Evolutionary conservation across 2,329 filamentous ascomycete genomes (phyloP).

Genomic region (Dactylellina cionopaga): DNA sequence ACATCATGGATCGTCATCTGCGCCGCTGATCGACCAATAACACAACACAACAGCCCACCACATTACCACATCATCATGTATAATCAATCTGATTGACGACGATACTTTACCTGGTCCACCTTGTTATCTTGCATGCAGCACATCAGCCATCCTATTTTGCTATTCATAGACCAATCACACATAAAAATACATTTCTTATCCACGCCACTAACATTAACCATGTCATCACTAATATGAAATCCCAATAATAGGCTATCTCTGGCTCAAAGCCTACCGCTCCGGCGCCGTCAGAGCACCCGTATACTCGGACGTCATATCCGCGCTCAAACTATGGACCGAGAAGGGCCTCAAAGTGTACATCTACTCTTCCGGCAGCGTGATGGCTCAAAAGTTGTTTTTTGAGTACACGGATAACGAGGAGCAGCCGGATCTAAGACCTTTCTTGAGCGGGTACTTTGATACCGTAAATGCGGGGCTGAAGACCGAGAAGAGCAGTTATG

Average conservation of each 20-base stretch:
- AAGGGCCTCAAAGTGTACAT: slow-evolving; percentile 73
- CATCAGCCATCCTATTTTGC: slow-evolving; percentile 8
- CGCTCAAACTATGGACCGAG: slow-evolving; percentile 68
- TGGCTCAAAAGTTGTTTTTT: slow-evolving; percentile 83
- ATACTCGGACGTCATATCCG: slow-evolving; percentile 77
- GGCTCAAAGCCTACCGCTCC: slow-evolving; percentile 76
- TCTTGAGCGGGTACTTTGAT: slow-evolving; percentile 77
- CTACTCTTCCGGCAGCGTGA: slow-evolving; percentile 82
- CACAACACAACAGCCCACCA: not conserved
- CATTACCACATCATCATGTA: slow-evolving; percentile 8
- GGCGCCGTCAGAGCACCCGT: slow-evolving; percentile 77
- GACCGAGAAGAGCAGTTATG: slow-evolving; percentile 73
- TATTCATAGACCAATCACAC: slow-evolving; percentile 23
- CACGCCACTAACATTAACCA: not conserved
- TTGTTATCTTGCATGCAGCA: too few relatives aligned
- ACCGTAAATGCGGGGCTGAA: slow-evolving; percentile 83
- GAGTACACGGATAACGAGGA: slow-evolving; percentile 70
- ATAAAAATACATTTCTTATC: not conserved
- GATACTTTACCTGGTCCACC: too few relatives aligned
- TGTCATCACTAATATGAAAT: not conserved
- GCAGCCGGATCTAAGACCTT: slow-evolving; percentile 69
- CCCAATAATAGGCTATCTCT: slow-evolving; percentile 70
- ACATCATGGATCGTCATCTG: not conserved
- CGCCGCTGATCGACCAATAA: slow-evolving; percentile 23
- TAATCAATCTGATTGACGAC: too few relatives aligned